Evolutionary conservation across 2,329 filamentous ascomycete species (phyloP), one percentile per base, ranked within the genome.

Genomic region (Penicillium sp.): DNA sequence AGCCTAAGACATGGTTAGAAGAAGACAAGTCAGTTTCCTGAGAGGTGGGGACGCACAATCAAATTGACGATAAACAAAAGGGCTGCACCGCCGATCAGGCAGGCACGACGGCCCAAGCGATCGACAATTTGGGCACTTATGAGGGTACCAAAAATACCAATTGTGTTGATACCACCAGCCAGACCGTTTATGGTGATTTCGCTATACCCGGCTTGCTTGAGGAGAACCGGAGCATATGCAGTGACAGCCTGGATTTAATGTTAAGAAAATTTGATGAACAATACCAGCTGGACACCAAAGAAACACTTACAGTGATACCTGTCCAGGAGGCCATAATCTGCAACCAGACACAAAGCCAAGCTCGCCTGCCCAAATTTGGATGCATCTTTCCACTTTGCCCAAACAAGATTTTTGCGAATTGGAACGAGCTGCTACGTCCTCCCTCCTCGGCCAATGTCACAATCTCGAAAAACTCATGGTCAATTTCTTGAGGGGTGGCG

Each of bases 91-190:
- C 65, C 63, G 60, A 78, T 74, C 21, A 78, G 54, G 54, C 75
- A 77, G 8, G 48, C 56, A 21, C 71, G 65, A 6, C 79, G 74
- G 18, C 80, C 79, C 6, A 81, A 62, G 1, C 73, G 71, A 60
- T 82, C 80, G 29, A 82, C 73, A 10, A 81, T 76, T 45, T 79
- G 74, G 2, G 79, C 76, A 48, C 74, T 77, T 51, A 79, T 77
- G 33, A 79, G 75, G 2, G 79, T 82, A 1, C 78, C 78, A 2
- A 79, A 54, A 24, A 81, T 77, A 12, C 79, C 79, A 45, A 81
- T 70, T 0, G 78, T 81, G 62, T 81, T 82, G 15, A 80, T 63
- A 6, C 77, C 75, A 6, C 79, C 79, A 1, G 79, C 74, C 9
- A 82, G 73, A 33, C 79, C 75, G 47, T 76, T 77, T 51, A 76